Conservation (phyloP, 345 rosid species). For the Eucalyptus pauciflora region DNA sequence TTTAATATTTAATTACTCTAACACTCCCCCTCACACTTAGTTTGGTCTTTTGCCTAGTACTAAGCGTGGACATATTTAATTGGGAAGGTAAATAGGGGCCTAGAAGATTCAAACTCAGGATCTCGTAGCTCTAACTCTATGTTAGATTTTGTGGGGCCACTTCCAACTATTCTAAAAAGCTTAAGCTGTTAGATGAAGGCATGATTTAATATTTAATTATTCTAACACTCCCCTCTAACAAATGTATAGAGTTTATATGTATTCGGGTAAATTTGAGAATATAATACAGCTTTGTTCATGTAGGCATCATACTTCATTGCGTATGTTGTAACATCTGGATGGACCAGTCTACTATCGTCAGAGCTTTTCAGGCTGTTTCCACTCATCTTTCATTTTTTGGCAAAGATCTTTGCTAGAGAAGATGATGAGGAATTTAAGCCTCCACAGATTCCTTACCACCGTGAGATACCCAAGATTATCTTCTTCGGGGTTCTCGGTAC, state of each 20-base stretch:
- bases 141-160: too few relatives aligned
- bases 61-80: too few relatives aligned
- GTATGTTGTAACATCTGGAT: slow-evolving; percentile 87
- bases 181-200: too few relatives aligned
- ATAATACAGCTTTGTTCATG: slow-evolving; percentile 1
- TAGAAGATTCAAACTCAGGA: too few relatives aligned
- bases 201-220: too few relatives aligned
- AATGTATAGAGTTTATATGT: neutral
- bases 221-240: too few relatives aligned
- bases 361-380: slow-evolving; percentile 64
- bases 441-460: slow-evolving; percentile 58
- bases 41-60: too few relatives aligned
- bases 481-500: slow-evolving; percentile 82
- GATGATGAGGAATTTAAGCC: slow-evolving; percentile 40
- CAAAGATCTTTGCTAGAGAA: slow-evolving; percentile 19
- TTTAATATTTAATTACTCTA: too few relatives aligned
- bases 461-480: slow-evolving; percentile 53
- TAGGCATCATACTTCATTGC: slow-evolving; percentile 92
- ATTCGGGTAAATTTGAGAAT: neutral
- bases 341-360: slow-evolving; percentile 78
- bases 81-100: too few relatives aligned
- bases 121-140: too few relatives aligned
- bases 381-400: slow-evolving; percentile 30
- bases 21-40: too few relatives aligned
- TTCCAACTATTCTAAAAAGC: too few relatives aligned